Evolutionary conservation across 1,139 yeast genomes (phyloP), one percentile per base, ranked within the genome.

Genomic region (Taphrina deformans): DNA sequence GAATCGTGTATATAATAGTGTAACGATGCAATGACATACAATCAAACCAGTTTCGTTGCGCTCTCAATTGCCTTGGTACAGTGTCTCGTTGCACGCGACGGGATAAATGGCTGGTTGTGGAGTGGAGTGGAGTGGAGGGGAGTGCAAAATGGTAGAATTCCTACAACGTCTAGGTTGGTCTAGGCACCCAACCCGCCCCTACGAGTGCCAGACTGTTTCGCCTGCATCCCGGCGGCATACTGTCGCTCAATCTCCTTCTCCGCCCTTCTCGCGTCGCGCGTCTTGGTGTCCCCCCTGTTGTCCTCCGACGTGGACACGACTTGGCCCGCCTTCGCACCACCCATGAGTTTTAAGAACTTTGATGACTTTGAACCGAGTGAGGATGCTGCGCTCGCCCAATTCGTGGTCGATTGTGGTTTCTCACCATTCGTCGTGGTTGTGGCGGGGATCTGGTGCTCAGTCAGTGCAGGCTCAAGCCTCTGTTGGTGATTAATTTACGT

Each of bases 121-220:
- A n/a, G n/a, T n/a, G n/a, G n/a, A n/a, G n/a, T n/a, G n/a, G n/a
- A n/a, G n/a, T n/a, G n/a, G n/a, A n/a, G n/a, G n/a, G n/a, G n/a
- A n/a, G n/a, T n/a, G n/a, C n/a, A n/a, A n/a, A n/a, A n/a, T n/a
- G n/a, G n/a, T n/a, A n/a, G n/a, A n/a, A n/a, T n/a, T n/a, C n/a
- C n/a, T n/a, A n/a, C n/a, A n/a, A n/a, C n/a, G n/a, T n/a, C n/a
- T n/a, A n/a, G n/a, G n/a, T n/a, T n/a, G n/a, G n/a, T n/a, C 40
- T 40, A 60, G 4, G 65, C 65, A 23, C 65, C 65, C 12, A 61
- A 44, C n/a, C 65, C 65, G 14, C 58, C 41, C 24, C 59, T 26
- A 18, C 33, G 29, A 10, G 16, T 14, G 7, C 65, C 65, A 23
- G 35, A 27, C 53, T 61, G 59, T 26, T 61, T 52, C 23, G 52